Evolutionary conservation across 2,329 filamentous ascomycete species (phyloP).

Genomic region (Penicillium concentricum): DNA sequence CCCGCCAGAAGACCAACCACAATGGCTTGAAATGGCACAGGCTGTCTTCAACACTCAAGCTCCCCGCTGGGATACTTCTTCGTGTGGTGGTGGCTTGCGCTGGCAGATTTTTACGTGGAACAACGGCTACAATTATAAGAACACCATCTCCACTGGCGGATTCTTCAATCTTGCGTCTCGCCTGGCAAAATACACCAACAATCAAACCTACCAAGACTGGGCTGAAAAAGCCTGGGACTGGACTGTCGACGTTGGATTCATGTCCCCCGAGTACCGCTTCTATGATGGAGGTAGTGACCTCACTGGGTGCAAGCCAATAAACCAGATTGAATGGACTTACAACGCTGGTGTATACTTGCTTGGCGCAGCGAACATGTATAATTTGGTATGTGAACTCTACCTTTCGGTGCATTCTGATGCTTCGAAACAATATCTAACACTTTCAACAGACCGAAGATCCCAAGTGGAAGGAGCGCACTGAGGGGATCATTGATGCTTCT

Average conservation of each 20-base stretch:
- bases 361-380: slow-evolving; percentile 58
- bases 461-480: slow-evolving; percentile 54
- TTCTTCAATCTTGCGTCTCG: slow-evolving; percentile 35
- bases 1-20: slow-evolving; percentile 55
- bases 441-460: slow-evolving; percentile 34
- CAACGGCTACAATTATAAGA: slow-evolving; percentile 36
- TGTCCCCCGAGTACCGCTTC: slow-evolving; percentile 51
- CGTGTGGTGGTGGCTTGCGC: slow-evolving; percentile 68
- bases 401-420: neutral
- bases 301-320: slow-evolving; percentile 51
- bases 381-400: slow-evolving; percentile 40
- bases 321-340: slow-evolving; percentile 58
- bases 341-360: slow-evolving; percentile 57
- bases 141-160: slow-evolving; percentile 35
- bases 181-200: slow-evolving; percentile 32
- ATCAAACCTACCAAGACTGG: slow-evolving; percentile 54
- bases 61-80: slow-evolving; percentile 64
- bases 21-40: slow-evolving; percentile 76
- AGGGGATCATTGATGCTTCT: slow-evolving; percentile 55
- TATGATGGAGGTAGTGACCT: slow-evolving; percentile 56
- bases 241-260: slow-evolving; percentile 52
- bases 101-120: slow-evolving; percentile 39
- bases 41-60: slow-evolving; percentile 79
- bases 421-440: neutral
- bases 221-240: slow-evolving; percentile 65